Evolutionary conservation across 257 asterid genomes (phyloP), one percentile per base, ranked within the genome.

Genomic region (Henckelia pumila): DNA sequence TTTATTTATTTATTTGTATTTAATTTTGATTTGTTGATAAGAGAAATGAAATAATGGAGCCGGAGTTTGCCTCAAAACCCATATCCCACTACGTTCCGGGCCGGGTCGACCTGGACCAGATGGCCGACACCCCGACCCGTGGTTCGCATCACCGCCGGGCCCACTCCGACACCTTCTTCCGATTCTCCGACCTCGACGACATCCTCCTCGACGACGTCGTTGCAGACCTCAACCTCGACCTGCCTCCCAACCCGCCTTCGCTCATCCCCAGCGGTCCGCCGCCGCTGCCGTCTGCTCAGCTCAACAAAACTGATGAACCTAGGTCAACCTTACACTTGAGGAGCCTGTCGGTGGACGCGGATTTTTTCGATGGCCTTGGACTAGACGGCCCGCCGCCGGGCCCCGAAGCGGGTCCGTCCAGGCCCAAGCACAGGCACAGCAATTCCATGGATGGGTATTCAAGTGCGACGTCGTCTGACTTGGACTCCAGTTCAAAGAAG

Each of bases 161-260:
- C 68, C 96, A 82, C 22, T 92, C 98, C 8, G 98, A 92, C 75
- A 85, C 91, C 72, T 87, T 89, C 80, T 85, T 83, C 86, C 97
- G 92, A 1, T 84, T 86, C 80, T 86, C 88, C 0, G 92, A 85
- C 79, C 73, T 85, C 65, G 95, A 89, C 73, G 94, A 87, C 62
- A 76, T 85, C 73, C 77, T 84, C 62, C 56, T 91, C 19, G 98
- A 89, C 76, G 89, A 83, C 68, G 93, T 79, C 30, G 80, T 82
- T 1, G 75, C 81, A 0, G 91, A 85, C 81, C 81, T 85, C 56
- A 73, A 59, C 83, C 74, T 81, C 73, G 84, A 80, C 63, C 55
- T 75, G 52, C 58, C 78, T 67, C 56, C 75, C 49, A 19, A 59
- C 61, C 77, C 76, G 8, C 82, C 88, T 6, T 66, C 82, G 2